A percentile compares a stretch with the other conserved stretches of the same genome.
phyloP scores from a whole-genome alignment of 352 stramenopile genomes.

The Phytopythium cucurbitacearum region DNA sequence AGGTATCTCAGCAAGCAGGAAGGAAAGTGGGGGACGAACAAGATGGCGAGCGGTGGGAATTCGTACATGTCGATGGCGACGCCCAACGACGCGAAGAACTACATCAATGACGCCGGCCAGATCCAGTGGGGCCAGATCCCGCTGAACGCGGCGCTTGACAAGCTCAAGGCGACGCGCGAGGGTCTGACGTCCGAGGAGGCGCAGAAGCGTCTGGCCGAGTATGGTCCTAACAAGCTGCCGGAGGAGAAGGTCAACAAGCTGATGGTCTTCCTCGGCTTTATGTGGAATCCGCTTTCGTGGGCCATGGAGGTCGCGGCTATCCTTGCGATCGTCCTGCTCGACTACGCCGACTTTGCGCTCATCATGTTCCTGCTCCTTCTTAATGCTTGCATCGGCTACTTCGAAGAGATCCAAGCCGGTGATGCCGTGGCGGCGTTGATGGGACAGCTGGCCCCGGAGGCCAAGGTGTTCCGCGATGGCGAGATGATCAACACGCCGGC shows the following conservation, averaged over 20 bases:
- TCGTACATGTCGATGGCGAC: conserved; percentile 79
- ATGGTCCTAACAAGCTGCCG: conserved; percentile 80
- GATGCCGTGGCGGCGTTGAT: conserved; percentile 89
- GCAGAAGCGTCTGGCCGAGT: conserved; percentile 64
- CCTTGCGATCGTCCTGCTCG: conserved; percentile 68
- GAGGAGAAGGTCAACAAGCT: conserved; percentile 79
- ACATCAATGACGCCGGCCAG: conserved; percentile 73
- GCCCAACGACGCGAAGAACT: conserved; percentile 75
- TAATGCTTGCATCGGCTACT: conserved; percentile 75
- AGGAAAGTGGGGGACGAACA: conserved; percentile 6
- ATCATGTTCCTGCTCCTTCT: conserved; percentile 70
- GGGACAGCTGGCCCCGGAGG: conserved; percentile 80
- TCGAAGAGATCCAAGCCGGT: conserved; percentile 83
- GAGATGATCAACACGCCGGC: conserved; percentile 62
- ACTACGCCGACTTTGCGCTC: conserved; percentile 72
- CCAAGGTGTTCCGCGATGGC: conserved; percentile 81
- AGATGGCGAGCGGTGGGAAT: conserved; percentile 51
- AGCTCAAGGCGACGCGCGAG: conserved; percentile 68
- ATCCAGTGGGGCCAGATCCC: conserved; percentile 71
- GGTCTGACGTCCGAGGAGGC: conserved; percentile 74
- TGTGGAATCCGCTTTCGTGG: conserved; percentile 84
- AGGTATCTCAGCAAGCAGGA: conserved; percentile 7
- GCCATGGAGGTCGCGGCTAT: conserved; percentile 76
- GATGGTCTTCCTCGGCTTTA: conserved; percentile 71
- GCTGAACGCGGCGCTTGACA: conserved; percentile 77